Evolutionary conservation across 2,329 filamentous ascomycete species (phyloP), one percentile per base, ranked within the genome.

Genomic region (Kalaharituber pfeilii): DNA sequence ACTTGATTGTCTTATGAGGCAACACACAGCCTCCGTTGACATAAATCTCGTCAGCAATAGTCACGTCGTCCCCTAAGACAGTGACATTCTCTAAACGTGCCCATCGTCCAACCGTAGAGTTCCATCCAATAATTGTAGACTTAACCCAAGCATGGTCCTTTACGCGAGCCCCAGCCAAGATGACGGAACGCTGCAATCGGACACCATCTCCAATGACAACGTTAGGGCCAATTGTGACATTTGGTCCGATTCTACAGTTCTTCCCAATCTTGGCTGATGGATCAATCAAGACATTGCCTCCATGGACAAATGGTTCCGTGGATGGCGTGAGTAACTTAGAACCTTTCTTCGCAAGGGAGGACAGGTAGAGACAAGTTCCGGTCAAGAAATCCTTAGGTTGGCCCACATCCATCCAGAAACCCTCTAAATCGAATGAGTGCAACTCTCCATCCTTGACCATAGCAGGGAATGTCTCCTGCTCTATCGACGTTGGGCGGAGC

Each of bases 111-210:
- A 98, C 86, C 30, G 80, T 84, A 74, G 86, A 94, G 77, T 95
- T 94, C 89, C 89, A 98, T 66, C 89, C 89, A 52, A 96, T 87
- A 69, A 98, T 96, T 65, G 89, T 91, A 68, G 85, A 93, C 80
- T 96, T 96, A 70, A 98, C 79, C 89, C 89, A 96, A 49, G 91
- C 91, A 69, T 98, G 89, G 68, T 98, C 91, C 78, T 95, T 95
- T 71, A 95, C 82, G 74, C 93, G 94, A 71, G 83, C 86, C 65
- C 86, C 84, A 59, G 82, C 78, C 61, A 98, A 77, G 54, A 98
- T 72, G 24, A 96, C 91, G 66, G 85, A 94, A 64, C 91, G 82
- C 72, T 96, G 89, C 62, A 98, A 77, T 63, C 89, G 81, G 42
- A 95, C 91, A 67, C 89, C 91, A 62, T 98, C 89, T 53, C 89